Evolutionary conservation across 1,139 yeast species (phyloP), one percentile per base, ranked within the genome.

Genomic region (Taphrina deformans): DNA sequence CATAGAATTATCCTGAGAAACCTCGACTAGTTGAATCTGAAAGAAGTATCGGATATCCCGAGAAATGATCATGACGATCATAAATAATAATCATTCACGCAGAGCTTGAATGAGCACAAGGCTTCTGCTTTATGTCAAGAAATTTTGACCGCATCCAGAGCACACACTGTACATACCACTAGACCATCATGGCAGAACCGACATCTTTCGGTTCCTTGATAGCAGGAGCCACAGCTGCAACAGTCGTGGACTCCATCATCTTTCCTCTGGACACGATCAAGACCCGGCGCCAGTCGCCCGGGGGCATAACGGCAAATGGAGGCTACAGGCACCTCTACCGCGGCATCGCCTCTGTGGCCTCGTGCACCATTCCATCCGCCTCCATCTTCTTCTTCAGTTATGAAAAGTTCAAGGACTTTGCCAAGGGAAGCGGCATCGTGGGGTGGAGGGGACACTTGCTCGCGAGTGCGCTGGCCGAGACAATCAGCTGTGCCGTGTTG

Each of bases 231-330:
- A 86, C 96, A 70, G 97, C 99, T 1, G 99, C 99, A 12, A 92
- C 97, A 2, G 87, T 96, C 6, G 92, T 97, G 0, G 99, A 93
- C 77, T 79, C 93, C 53, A 91, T 89, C 12, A 93, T 93, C 76
- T 93, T 93, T 79, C 99, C 99, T 10, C 89, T 93, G 51, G 99
- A 95, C 72, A 95, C 99, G 1, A 72, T 93, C 69, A 93, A 93
- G 77, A 93, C 99, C 0, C 79, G 99, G 67, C 79, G 93, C 16
- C 99, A 93, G 75, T 98, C 99, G 33, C 85, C 86, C 73, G 97
- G 97, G 29, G 98, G 99, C 0, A 91, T 93, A 72, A 88, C 90
- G 75, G 79, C 77, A 27, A 93, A 92, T 76, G 99, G 99, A 29
- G 99, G 97, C 1, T 92, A 93, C 83, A 79, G 76, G 62, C 98